These are phyloP conservation scores for Aspergillus viridinutans DNA, from an alignment of 2,329 filamentous ascomycete genomes.

Conservation along the genomic window DNA sequence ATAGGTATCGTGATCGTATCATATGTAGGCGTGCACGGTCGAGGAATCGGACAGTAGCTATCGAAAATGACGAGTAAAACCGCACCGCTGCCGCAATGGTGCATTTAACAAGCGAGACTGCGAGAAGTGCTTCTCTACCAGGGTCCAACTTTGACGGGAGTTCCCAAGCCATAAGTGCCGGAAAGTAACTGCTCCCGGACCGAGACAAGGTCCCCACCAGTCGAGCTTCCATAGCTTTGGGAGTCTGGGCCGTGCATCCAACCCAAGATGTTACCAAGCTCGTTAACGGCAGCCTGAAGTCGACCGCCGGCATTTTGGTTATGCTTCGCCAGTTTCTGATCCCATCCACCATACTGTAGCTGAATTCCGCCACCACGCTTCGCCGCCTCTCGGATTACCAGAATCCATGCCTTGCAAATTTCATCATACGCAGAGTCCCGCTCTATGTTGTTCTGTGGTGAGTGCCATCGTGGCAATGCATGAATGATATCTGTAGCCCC, in stretches of 20 bases:
- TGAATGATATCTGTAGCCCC: constrained; percentile 88
- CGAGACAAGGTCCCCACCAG: constrained; percentile 40
- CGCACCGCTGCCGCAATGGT: constrained; percentile 6
- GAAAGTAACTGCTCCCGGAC: constrained; percentile 55
- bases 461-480: constrained; percentile 84
- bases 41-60: constrained; percentile 19
- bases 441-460: constrained; percentile 80
- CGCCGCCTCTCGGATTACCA: constrained; percentile 84
- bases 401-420: constrained; percentile 85
- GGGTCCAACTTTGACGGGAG: constrained; percentile 53
- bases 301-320: constrained; percentile 81
- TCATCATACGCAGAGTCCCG: constrained; percentile 97
- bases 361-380: constrained; percentile 89
- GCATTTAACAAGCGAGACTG: constrained; percentile 6
- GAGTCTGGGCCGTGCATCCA: constrained; percentile 62
- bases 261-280: constrained; percentile 68
- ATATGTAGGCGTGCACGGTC: constrained; percentile 33
- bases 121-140: constrained; percentile 41
- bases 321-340: constrained; percentile 79
- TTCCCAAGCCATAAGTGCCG: constrained; percentile 53
- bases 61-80: constrained; percentile 5
- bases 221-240: constrained; percentile 25
- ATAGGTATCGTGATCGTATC: constrained; percentile 44
- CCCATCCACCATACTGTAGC: constrained; percentile 87
- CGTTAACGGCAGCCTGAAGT: constrained; percentile 72